Conservation (phyloP, 139 green algal species). For the Tetradesmus lagerheimii region DNA sequence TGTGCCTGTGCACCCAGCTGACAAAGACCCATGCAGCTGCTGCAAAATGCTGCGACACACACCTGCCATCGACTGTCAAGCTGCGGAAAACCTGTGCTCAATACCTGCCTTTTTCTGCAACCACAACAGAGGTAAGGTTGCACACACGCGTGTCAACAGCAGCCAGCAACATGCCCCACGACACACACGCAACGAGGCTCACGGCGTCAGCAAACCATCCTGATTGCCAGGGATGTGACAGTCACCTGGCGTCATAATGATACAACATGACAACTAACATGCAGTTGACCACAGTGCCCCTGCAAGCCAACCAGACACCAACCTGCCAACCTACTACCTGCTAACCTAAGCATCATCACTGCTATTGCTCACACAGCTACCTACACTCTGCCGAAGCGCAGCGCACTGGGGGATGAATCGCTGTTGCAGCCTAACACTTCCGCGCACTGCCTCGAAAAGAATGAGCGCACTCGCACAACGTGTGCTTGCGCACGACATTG, state of each 20-base stretch:
- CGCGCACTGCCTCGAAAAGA: neutral
- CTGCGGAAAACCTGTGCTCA: no score
- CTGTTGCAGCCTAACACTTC: neutral
- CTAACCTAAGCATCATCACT: neutral
- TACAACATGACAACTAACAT: constrained; percentile 11
- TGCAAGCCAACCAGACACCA: neutral
- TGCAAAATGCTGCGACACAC: neutral
- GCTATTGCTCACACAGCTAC: neutral
- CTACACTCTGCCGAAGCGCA: neutral
- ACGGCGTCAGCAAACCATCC: neutral
- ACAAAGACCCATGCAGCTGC: neutral
- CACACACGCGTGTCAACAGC: neutral
- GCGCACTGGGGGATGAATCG: neutral
- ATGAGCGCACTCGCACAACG: neutral
- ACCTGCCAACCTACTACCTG: neutral
- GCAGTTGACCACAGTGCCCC: neutral
- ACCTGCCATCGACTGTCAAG: no score
- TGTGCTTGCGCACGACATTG: neutral
- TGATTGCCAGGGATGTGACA: neutral
- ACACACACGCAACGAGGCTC: neutral
- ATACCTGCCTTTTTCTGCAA: no score
- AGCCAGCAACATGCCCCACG: neutral
- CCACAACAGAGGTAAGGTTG: neutral
- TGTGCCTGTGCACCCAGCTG: no score
- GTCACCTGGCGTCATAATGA: neutral